These are phyloP conservation scores for Dactylellina cionopaga DNA, from an alignment of 2,329 filamentous ascomycete genomes.

Conservation along the genomic window DNA sequence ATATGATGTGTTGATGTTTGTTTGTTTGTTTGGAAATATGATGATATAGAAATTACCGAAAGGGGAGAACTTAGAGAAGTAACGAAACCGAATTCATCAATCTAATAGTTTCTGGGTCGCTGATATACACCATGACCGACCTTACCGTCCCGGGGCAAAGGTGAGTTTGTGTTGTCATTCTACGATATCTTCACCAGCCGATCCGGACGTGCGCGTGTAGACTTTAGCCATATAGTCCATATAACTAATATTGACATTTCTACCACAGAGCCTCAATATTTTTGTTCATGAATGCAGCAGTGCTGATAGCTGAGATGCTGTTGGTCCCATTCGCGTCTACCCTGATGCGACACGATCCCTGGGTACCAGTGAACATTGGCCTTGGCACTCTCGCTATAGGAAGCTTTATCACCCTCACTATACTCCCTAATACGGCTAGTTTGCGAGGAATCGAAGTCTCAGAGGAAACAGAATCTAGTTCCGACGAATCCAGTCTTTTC, in stretches of 20 bases:
- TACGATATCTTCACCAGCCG: too few species aligned
- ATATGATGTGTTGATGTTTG: too few species aligned
- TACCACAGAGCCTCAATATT: neutral
- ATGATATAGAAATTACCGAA: too few species aligned
- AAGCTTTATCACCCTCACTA: neutral
- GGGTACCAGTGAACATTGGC: neutral
- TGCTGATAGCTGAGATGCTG: neutral
- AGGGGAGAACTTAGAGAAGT: too few species aligned
- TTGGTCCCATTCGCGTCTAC: neutral
- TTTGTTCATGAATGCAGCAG: neutral
- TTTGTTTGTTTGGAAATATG: too few species aligned
- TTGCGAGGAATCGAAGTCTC: neutral
- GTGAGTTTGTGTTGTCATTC: too few species aligned
- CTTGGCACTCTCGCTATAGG: neutral
- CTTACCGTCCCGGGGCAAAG: neutral
- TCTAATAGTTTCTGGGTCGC: neutral
- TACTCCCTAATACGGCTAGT: neutral
- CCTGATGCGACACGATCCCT: neutral
- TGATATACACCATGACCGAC: conserved; percentile 1
- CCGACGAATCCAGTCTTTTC: neutral
- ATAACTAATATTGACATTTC: too few species aligned
- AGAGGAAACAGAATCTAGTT: too few species aligned
- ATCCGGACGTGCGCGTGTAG: too few species aligned
- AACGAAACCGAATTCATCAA: too few species aligned
- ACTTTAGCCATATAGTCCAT: too few species aligned